Conservation (phyloP, 108 stramenopile species). For the Discostella stelligeroides region DNA sequence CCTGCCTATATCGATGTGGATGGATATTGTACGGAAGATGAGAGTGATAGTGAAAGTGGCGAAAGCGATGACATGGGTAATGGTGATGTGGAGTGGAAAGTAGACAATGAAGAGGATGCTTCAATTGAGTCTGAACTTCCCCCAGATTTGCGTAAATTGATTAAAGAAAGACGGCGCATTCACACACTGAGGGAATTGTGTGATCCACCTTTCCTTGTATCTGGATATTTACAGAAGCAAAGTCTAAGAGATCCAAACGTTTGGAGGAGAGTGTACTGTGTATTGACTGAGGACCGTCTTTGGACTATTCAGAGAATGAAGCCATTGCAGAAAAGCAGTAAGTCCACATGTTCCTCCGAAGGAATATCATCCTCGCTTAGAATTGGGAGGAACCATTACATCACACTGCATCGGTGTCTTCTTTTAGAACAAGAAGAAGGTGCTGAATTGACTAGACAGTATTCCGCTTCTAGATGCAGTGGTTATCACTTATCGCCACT, state of each 20-base stretch:
- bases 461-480: constrained; percentile 11
- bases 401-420: constrained; percentile 37
- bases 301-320: constrained; percentile 49
- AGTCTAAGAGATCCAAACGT: constrained; percentile 51
- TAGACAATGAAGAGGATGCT: not conserved
- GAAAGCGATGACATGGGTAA: constrained; percentile 12
- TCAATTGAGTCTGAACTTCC: not conserved
- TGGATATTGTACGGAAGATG: constrained; percentile 53
- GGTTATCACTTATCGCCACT: constrained; percentile 22
- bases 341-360: constrained; percentile 4
- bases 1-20: constrained; percentile 52
- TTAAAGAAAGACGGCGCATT: constrained; percentile 35
- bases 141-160: constrained; percentile 17
- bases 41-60: constrained; percentile 29
- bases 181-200: constrained; percentile 34
- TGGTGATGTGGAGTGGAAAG: not conserved
- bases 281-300: constrained; percentile 47
- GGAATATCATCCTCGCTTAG: constrained; percentile 31
- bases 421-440: constrained; percentile 32
- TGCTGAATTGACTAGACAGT: constrained; percentile 3
- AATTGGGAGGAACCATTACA: constrained; percentile 36
- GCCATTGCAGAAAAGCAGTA: constrained; percentile 10
- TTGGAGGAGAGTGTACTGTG: constrained; percentile 53
- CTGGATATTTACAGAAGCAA: constrained; percentile 52
- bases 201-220: constrained; percentile 44